A percentile compares a stretch with the other conserved stretches of the same genome.
Evolutionary conservation across 164 flowering plant genomes (phyloP).

Genomic region (Aristolochia californica): DNA sequence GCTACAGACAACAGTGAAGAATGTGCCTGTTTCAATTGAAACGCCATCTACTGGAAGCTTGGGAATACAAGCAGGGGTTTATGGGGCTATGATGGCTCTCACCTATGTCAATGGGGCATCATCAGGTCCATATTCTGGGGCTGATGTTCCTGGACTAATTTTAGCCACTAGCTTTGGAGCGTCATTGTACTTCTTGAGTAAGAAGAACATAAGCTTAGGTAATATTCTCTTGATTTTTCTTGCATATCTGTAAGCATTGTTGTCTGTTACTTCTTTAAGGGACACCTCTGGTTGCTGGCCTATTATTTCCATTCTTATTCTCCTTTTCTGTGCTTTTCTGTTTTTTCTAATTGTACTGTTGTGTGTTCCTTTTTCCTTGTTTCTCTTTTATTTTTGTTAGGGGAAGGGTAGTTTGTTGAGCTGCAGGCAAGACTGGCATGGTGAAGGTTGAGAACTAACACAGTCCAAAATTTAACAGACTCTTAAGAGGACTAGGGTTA

Average conservation of each 20-base stretch:
- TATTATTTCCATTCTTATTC: no score
- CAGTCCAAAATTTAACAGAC: no score
- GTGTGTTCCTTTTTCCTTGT: no score
- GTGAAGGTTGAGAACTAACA: no score
- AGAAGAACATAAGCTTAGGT: conserved; percentile 72
- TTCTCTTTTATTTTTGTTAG: no score
- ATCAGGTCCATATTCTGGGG: conserved; percentile 39
- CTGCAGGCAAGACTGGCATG: no score
- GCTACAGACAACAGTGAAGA: conserved; percentile 52
- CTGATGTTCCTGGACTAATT: conserved; percentile 87
- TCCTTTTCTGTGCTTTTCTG: no score
- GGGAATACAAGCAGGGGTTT: conserved; percentile 78
- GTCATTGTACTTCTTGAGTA: conserved; percentile 81
- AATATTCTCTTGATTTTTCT: conserved; percentile 6
- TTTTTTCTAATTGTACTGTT: no score
- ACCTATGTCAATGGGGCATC: conserved; percentile 70
- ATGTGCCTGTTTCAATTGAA: conserved; percentile 53
- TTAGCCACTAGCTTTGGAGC: conserved; percentile 89
- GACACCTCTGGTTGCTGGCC: no score
- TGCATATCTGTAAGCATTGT: not conserved
- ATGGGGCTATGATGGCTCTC: conserved; percentile 74
- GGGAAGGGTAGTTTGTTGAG: no score
- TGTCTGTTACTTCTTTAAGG: no score
- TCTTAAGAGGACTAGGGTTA: no score
- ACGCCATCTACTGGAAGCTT: conserved; percentile 48